Percentiles rank a stretch among this genome's conserved stretches.
Conservation (phyloP, 2,329 filamentous ascomycete genomes). For the Peltaster fructicola region DNA sequence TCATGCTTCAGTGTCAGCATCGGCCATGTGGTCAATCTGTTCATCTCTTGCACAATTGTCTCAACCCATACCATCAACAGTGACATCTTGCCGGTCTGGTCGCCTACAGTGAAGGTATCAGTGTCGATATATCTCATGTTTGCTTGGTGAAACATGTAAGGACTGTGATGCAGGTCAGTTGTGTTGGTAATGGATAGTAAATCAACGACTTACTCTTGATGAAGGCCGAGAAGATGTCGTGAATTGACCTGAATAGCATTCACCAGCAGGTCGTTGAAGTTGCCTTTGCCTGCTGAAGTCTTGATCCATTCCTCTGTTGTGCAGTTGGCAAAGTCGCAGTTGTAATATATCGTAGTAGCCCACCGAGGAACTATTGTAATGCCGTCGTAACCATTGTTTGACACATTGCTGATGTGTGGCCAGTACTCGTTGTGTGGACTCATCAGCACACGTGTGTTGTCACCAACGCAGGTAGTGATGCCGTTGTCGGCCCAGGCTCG, state of each 20-base stretch:
- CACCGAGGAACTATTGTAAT: constrained; percentile 41
- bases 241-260: constrained; percentile 36
- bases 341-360: constrained; percentile 47
- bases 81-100: constrained; percentile 28
- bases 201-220: no score
- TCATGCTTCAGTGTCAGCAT: constrained; percentile 40
- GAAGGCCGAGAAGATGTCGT: constrained; percentile 38
- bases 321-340: constrained; percentile 40
- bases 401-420: constrained; percentile 36
- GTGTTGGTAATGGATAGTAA: no score
- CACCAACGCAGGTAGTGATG: constrained; percentile 41
- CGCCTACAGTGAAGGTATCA: constrained; percentile 30
- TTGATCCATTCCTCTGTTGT: constrained; percentile 43
- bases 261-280: constrained; percentile 33
- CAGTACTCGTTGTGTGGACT: constrained; percentile 37
- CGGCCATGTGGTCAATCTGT: constrained; percentile 36
- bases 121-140: constrained; percentile 37
- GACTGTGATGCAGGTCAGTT: no score
- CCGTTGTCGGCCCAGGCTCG: constrained; percentile 41
- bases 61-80: constrained; percentile 42
- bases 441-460: constrained; percentile 40
- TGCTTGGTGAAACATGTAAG: constrained; percentile 48
- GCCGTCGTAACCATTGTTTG: constrained; percentile 36
- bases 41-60: constrained; percentile 35
- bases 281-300: constrained; percentile 37